These are phyloP conservation scores for Lecanicillium sp. DNA, from an alignment of 2,329 filamentous ascomycete genomes.

Conservation along the genomic window DNA sequence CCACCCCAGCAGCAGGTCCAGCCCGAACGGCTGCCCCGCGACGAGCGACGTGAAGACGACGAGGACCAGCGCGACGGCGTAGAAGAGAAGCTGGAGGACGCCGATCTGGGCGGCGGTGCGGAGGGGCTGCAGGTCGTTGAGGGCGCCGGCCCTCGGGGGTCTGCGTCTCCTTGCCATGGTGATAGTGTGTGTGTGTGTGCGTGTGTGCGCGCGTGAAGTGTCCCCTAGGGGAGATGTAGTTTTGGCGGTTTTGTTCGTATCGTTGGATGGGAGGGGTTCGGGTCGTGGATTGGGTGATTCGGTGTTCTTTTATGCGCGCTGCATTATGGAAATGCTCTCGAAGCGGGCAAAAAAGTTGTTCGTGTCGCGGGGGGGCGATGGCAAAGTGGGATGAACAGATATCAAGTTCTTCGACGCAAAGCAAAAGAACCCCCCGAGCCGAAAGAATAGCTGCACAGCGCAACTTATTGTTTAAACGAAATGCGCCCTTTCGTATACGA, in stretches of 20 bases:
- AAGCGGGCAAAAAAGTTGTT: too few species aligned
- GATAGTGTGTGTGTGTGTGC: slow-evolving; percentile 27
- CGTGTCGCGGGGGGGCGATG: too few species aligned
- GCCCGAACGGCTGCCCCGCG: slow-evolving; percentile 47
- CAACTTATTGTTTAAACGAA: background rate
- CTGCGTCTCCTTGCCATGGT: slow-evolving; percentile 51
- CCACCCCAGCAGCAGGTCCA: slow-evolving; percentile 54
- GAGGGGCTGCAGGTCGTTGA: slow-evolving; percentile 55
- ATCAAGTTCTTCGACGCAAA: too few species aligned
- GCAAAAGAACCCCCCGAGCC: too few species aligned
- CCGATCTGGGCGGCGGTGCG: slow-evolving; percentile 55
- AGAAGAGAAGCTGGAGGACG: slow-evolving; percentile 51
- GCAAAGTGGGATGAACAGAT: too few species aligned
- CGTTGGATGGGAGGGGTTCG: too few species aligned
- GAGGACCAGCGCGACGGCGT: slow-evolving; percentile 43
- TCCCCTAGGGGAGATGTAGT: background rate
- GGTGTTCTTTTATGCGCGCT: too few species aligned
- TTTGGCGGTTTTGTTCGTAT: too few species aligned
- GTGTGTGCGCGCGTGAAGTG: background rate
- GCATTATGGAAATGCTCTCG: too few species aligned
- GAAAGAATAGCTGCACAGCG: too few species aligned
- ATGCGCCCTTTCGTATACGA: background rate
- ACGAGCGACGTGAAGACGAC: slow-evolving; percentile 55
- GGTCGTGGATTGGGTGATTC: too few species aligned
- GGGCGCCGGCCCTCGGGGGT: slow-evolving; percentile 53